A percentile compares a stretch with the other conserved stretches of the same genome.
phyloP scores from a whole-genome alignment of 208 protist genomes.

The Trichomonas vaginalis region DNA sequence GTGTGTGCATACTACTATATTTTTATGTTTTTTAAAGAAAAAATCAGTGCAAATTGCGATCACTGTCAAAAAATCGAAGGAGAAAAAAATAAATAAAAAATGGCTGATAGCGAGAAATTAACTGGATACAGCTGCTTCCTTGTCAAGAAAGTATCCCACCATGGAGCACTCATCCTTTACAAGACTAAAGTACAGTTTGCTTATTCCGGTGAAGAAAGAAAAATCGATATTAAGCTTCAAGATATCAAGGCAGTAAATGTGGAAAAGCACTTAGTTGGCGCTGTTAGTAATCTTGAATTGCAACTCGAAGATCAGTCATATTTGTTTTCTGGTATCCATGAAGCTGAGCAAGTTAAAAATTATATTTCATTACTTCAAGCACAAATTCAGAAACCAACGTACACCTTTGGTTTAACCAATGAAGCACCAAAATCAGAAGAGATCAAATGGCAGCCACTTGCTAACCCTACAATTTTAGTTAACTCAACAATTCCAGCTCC shows the following conservation, averaged over 20 bases:
- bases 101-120: background rate
- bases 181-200: background rate
- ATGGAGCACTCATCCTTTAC: background rate
- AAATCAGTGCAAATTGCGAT: no score
- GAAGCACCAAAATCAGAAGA: background rate
- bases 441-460: background rate
- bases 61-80: no score
- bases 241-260: background rate
- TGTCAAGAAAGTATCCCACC: background rate
- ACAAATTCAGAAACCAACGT: no score
- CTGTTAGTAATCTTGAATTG: background rate
- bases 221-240: background rate
- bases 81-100: background rate
- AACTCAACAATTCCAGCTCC: background rate
- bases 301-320: background rate
- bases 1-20: no score
- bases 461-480: background rate
- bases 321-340: background rate
- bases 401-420: background rate
- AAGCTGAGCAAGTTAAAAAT: background rate
- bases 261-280: background rate
- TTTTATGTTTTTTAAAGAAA: no score
- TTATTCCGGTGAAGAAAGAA: background rate
- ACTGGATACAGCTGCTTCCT: background rate
- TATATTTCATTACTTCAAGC: background rate